Evolutionary conservation across 2,329 filamentous ascomycete species (phyloP).

Genomic region (Aspergillus viridinutans): DNA sequence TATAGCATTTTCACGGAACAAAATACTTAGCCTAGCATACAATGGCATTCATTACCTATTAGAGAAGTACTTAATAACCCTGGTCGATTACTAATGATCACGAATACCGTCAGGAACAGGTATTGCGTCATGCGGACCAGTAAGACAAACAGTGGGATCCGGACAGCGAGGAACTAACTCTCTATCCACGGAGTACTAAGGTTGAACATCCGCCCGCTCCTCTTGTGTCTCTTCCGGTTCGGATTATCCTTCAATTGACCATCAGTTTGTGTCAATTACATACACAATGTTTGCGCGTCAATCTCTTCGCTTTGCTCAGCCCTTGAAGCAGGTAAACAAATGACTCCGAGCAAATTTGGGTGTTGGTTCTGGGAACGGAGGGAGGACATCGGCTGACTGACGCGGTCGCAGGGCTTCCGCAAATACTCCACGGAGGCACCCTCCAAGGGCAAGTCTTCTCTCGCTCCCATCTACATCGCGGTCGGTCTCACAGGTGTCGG

Average conservation of each 20-base stretch:
- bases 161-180: conserved; percentile 10
- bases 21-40: background rate
- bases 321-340: conserved; percentile 59
- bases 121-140: conserved; percentile 28
- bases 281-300: conserved; percentile 64
- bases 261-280: conserved; percentile 9
- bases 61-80: background rate
- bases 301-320: conserved; percentile 60
- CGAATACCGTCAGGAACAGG: conserved; percentile 5
- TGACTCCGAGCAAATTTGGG: background rate
- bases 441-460: conserved; percentile 51
- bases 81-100: conserved; percentile 4
- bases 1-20: background rate
- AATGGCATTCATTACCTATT: background rate
- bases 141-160: background rate
- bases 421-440: conserved; percentile 66
- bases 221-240: background rate
- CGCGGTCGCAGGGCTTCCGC: conserved; percentile 53
- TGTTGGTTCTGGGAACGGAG: conserved; percentile 5
- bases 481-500: conserved; percentile 43
- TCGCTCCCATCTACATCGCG: conserved; percentile 53
- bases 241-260: conserved; percentile 12
- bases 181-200: background rate
- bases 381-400: conserved; percentile 7
- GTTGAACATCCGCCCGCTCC: background rate